Conservation (phyloP, 2,329 filamentous ascomycete species). For the Albophoma yamanashiensis region DNA sequence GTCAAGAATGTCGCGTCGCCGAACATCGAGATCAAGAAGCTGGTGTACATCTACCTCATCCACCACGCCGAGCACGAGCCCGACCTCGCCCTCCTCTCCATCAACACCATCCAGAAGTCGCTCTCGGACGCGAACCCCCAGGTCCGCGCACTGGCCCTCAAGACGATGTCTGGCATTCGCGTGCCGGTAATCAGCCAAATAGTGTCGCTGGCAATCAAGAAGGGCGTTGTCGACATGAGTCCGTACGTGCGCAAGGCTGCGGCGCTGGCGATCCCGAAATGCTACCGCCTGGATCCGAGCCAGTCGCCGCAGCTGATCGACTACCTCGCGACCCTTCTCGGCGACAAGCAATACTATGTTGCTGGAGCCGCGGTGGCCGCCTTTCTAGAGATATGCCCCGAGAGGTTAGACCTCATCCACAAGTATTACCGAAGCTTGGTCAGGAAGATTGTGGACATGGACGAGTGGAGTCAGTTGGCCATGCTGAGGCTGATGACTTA, state of each 20-base stretch:
- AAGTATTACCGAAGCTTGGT: slow-evolving; percentile 78
- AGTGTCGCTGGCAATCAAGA: slow-evolving; percentile 90
- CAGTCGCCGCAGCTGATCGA: slow-evolving; percentile 79
- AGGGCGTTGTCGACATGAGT: slow-evolving; percentile 88
- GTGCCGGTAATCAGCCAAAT: slow-evolving; percentile 98
- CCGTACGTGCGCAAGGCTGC: slow-evolving; percentile 87
- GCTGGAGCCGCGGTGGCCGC: slow-evolving; percentile 84
- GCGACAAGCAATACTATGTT: slow-evolving; percentile 94
- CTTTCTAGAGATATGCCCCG: slow-evolving; percentile 81
- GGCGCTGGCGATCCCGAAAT: slow-evolving; percentile 90
- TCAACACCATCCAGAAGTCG: slow-evolving; percentile 98
- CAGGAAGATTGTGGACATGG: slow-evolving; percentile 94
- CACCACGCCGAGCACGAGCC: slow-evolving; percentile 95
- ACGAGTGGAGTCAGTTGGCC: slow-evolving; percentile 92
- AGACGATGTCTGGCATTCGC: slow-evolving; percentile 95
- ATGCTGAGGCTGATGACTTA: slow-evolving; percentile 70
- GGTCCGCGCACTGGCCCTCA: slow-evolving; percentile 80
- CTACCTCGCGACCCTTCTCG: slow-evolving; percentile 66
- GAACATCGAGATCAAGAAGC: slow-evolving; percentile 90
- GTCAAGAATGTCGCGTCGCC: slow-evolving; percentile 96
- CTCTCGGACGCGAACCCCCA: slow-evolving; percentile 87
- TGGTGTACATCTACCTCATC: slow-evolving; percentile 96
- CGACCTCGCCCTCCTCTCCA: slow-evolving; percentile 87
- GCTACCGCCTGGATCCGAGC: slow-evolving; percentile 79
- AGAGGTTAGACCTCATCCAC: slow-evolving; percentile 80